These are phyloP conservation scores for Marasmius fiardii DNA, from an alignment of 1,284 basidiomycete species.

Conservation along the genomic window DNA sequence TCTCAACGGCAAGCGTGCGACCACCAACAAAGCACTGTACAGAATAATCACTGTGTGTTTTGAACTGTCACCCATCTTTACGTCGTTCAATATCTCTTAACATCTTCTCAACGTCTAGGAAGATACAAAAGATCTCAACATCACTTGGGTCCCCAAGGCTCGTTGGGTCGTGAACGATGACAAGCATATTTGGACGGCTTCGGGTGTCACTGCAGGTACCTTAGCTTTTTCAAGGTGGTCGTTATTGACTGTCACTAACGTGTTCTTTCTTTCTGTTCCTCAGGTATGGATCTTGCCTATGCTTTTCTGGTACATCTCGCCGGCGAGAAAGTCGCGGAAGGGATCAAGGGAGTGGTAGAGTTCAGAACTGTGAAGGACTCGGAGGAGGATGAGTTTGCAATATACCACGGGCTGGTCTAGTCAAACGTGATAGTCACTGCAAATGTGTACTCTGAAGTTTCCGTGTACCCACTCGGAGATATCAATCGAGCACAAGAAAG, in stretches of 20 bases:
- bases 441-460: no score
- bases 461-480: no score
- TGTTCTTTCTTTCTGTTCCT: neutral
- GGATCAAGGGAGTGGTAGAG: constrained; percentile 26
- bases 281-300: constrained; percentile 31
- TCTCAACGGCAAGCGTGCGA: constrained; percentile 22
- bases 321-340: constrained; percentile 23
- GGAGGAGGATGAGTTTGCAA: constrained; percentile 34
- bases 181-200: constrained; percentile 32
- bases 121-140: constrained; percentile 18
- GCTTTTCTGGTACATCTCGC: constrained; percentile 33
- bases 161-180: constrained; percentile 35
- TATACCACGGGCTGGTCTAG: constrained; percentile 22
- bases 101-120: constrained; percentile 13
- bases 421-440: neutral
- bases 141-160: constrained; percentile 32
- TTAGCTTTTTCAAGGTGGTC: neutral
- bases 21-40: constrained; percentile 24
- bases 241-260: neutral
- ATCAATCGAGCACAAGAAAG: neutral
- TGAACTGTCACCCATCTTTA: neutral
- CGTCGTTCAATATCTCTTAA: neutral
- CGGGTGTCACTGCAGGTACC: constrained; percentile 35
- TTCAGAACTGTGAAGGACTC: constrained; percentile 19
- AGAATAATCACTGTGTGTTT: constrained; percentile 15